Percentiles rank a stretch among this genome's conserved stretches.
phyloP scores from a whole-genome alignment of 306 rosid species.

The Arachis hypogaea region DNA sequence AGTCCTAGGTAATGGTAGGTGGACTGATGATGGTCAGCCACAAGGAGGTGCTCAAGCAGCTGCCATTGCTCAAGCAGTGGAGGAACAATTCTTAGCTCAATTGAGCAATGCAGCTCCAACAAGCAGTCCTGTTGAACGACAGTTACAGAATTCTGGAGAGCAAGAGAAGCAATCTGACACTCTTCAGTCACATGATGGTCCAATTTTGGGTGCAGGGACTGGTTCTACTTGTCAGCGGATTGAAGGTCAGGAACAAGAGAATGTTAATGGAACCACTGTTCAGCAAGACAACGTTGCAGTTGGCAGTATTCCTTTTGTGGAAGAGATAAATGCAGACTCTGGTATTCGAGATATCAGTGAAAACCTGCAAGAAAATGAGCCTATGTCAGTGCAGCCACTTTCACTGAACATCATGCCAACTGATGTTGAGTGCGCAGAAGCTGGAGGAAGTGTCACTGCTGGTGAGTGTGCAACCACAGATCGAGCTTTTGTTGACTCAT shows the following conservation, averaged over 20 bases:
- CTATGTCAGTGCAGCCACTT: slow-evolving; percentile 73
- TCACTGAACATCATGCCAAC: slow-evolving; percentile 54
- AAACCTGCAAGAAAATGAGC: slow-evolving; percentile 56
- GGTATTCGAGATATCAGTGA: slow-evolving; percentile 54
- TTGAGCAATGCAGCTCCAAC: slow-evolving; percentile 59
- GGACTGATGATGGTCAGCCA: slow-evolving; percentile 99
- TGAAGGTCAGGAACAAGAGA: slow-evolving; percentile 68
- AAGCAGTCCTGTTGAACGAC: slow-evolving; percentile 62
- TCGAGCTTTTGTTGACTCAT: slow-evolving; percentile 48
- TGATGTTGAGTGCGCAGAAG: slow-evolving; percentile 63
- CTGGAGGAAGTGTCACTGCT: slow-evolving; percentile 57
- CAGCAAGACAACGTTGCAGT: slow-evolving; percentile 50
- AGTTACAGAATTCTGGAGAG: slow-evolving; percentile 58
- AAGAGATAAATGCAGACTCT: slow-evolving; percentile 63
- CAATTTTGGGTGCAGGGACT: slow-evolving; percentile 48
- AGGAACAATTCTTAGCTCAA: slow-evolving; percentile 76
- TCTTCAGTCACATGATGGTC: slow-evolving; percentile 64
- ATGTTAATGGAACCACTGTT: slow-evolving; percentile 52
- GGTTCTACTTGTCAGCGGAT: slow-evolving; percentile 59
- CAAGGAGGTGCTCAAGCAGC: slow-evolving; percentile 87
- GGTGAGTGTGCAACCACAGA: slow-evolving; percentile 52
- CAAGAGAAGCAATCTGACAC: slow-evolving; percentile 69
- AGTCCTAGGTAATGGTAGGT: slow-evolving; percentile 85
- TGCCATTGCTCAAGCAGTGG: slow-evolving; percentile 88
- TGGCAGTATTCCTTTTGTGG: slow-evolving; percentile 52